A percentile compares a stretch with the other conserved stretches of the same genome.
phyloP scores from a whole-genome alignment of 176 grass and related monocot genomes.

The Puya raimondii region DNA sequence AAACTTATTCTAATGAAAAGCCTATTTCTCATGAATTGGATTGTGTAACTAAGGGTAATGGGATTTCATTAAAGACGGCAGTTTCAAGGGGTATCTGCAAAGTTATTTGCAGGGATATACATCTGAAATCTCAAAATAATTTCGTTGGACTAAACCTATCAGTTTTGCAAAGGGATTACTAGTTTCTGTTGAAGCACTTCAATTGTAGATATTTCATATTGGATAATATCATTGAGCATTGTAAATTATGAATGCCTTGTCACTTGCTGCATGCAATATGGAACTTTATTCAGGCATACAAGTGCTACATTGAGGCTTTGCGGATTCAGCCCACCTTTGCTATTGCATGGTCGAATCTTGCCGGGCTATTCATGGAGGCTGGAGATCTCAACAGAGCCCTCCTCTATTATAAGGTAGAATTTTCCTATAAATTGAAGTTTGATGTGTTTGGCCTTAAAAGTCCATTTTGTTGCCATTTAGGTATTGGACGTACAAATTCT shows the following conservation, averaged over 20 bases:
- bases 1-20: too few species aligned
- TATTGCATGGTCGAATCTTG: constrained; percentile 97
- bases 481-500: neutral
- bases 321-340: constrained; percentile 85
- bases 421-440: neutral
- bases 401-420: constrained; percentile 74
- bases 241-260: neutral
- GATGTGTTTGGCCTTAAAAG: neutral
- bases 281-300: constrained; percentile 54
- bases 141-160: too few species aligned
- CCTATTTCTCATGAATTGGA: too few species aligned
- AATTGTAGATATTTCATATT: too few species aligned
- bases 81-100: too few species aligned
- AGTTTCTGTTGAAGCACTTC: too few species aligned
- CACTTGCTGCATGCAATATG: neutral
- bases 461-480: neutral
- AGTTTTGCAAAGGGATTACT: too few species aligned
- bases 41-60: too few species aligned
- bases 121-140: too few species aligned
- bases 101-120: too few species aligned
- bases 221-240: too few species aligned
- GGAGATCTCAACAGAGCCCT: constrained; percentile 76
- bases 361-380: constrained; percentile 89
- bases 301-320: constrained; percentile 75
- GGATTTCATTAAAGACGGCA: too few species aligned